Evolutionary conservation across 2,329 filamentous ascomycete genomes (phyloP), one percentile per base, ranked within the genome.

Genomic region (Ophioceras dolichostomum): DNA sequence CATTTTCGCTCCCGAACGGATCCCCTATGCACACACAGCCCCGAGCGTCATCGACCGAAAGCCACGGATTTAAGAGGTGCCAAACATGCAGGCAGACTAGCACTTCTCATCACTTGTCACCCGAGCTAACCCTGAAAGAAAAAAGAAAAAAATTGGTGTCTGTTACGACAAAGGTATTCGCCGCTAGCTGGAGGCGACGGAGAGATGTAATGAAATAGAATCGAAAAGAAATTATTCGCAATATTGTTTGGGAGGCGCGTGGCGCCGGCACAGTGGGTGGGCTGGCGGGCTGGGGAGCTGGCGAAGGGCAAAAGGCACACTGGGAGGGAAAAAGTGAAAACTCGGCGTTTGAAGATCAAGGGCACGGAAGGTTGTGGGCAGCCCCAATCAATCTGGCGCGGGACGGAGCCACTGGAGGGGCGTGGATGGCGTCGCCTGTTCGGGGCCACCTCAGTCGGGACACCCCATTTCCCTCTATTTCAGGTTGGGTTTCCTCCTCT

Each of bases 291-390:
- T n/a, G n/a, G n/a, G 26, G 10, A 5, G 10, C 5, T 12, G 26
- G 10, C 26, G 10, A 10, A 12, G 26, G 26, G 14, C 13, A 13
- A 28, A 28, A 28, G 14, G 14, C 14, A 8, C 13, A 28, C 13
- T 13, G 14, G 14, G 14, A 28, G 14, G 2, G 26, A 3, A 14
- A 28, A 28, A n/a, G 10, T 13, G 10, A 28, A 13, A 13, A 14
- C n/a, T 32, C 29, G 29, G 29, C 29, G 29, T 32, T 32, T 32
- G 29, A 32, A 10, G 29, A 32, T 32, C 17, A 17, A 32, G 29
- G 29, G 29, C 29, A 32, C 29, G 29, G 29, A 32, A 32, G n/a
- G 29, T 14, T 10, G 10, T 10, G 29, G 5, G 17, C 16, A 18
- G n/a, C 10, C 22, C 8, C 22, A 26, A 26, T 26, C 22, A 26